Evolutionary conservation across 495 filamentous ascomycete species (phyloP), one percentile per base, ranked within the genome.

Genomic region (Aspergillus hancockii): DNA sequence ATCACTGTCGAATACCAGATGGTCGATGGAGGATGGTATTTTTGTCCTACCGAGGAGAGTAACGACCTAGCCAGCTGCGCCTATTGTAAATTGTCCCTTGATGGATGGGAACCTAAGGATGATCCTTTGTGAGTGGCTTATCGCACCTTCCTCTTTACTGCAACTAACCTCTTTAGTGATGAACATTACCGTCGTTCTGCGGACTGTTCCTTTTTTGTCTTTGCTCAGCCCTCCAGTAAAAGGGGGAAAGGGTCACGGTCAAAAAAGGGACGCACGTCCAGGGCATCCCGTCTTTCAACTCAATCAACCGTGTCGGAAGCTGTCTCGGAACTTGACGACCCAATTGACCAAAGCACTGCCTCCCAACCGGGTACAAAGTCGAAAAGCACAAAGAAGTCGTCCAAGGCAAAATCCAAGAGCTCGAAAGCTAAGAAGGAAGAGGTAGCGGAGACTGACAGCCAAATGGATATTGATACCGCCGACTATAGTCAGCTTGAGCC

Each of bases 71-170:
- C 88, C 3, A 92, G 84, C 13, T 98, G 94, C 68, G 83, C 87
- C 18, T 97, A 98, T 71, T 98, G 94, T 72, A 82, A 84, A 36
- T 72, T 97, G 30, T 88, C 85, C 31, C 81, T 98, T 49, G 91
- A 96, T 70, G 91, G 90, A 2, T 98, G 93, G 93, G 93, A 96
- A 67, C 87, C 90, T 13, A 87, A 88, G 63, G 93, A 98, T 71
- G 86, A 93, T 64, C 93, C 93, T 64, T 82, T 83, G 88, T 93
- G 72, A 76, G 89, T 70, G n/a, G 9, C 34, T n/a, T 3, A 49
- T 59, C 52, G 59, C 55, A 55, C 63, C 55, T 68, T 63, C 61
- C 57, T 49, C n/a, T 22, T 49, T 16, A 25, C 36, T 18, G 59
- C 70, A 61, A 75, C 75, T 69, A 63, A 71, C 49, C 23, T 46